A percentile compares a stretch with the other conserved stretches of the same genome.
Conservation (phyloP, 2,329 filamentous ascomycete genomes). For the Alternaria triticimaculans region DNA sequence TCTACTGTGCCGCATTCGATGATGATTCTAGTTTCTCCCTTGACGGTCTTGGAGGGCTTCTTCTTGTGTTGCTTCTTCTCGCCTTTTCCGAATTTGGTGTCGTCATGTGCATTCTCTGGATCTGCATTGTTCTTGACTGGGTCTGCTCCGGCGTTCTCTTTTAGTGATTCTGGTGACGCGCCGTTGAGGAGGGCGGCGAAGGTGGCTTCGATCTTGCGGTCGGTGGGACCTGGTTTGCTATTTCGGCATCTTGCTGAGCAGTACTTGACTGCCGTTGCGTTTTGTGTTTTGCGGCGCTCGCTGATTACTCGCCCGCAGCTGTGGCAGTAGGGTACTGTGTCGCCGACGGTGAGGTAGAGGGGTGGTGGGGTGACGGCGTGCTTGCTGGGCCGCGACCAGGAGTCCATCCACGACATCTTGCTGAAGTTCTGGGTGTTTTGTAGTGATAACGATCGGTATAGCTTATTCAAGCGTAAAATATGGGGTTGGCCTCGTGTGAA, state of each 20-base stretch:
- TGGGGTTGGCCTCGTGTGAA: not conserved
- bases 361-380: slow-evolving; percentile 57
- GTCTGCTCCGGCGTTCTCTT: slow-evolving; percentile 13
- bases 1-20: slow-evolving; percentile 61
- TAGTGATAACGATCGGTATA: not conserved
- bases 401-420: slow-evolving; percentile 59
- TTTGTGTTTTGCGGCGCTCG: slow-evolving; percentile 42
- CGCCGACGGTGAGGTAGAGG: slow-evolving; percentile 59
- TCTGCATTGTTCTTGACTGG: not conserved
- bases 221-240: slow-evolving; percentile 58
- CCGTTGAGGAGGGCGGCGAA: slow-evolving; percentile 55
- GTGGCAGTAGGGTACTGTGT: slow-evolving; percentile 62
- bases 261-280: slow-evolving; percentile 57
- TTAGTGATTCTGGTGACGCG: slow-evolving; percentile 38
- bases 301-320: slow-evolving; percentile 65
- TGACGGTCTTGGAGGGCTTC: slow-evolving; percentile 40
- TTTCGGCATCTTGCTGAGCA: slow-evolving; percentile 63
- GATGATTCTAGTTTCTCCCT: slow-evolving; percentile 60
- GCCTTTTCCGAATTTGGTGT: slow-evolving; percentile 3
- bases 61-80: slow-evolving; percentile 34
- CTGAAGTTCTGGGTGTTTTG: slow-evolving; percentile 1
- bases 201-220: slow-evolving; percentile 60
- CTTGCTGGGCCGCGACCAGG: slow-evolving; percentile 54
- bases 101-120: not conserved
- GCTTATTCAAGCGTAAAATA: not conserved